Percentiles rank a stretch among this genome's conserved stretches.
phyloP scores from a whole-genome alignment of 305 asterid species.

The Fraxinus ornus region DNA sequence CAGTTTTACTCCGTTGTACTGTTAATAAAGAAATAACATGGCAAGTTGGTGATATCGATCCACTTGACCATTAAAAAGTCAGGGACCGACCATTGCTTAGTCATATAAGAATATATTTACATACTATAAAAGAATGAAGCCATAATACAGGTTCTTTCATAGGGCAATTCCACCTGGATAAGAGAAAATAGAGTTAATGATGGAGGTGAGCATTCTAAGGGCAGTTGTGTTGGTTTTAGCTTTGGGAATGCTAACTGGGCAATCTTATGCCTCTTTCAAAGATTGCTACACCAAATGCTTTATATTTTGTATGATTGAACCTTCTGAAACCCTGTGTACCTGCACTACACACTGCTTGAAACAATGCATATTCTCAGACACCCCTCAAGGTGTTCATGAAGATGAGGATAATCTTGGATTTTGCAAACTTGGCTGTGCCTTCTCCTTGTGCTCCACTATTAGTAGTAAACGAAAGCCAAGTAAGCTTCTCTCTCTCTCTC shows the following conservation, averaged over 20 bases:
- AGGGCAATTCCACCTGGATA: conserved; percentile 6
- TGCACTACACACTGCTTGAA: conserved; percentile 86
- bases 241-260: conserved; percentile 42
- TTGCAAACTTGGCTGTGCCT: conserved; percentile 92
- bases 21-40: not conserved
- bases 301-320: conserved; percentile 79
- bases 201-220: conserved; percentile 30
- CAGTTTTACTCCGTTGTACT: not conserved
- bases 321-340: conserved; percentile 70
- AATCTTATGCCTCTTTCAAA: conserved; percentile 51
- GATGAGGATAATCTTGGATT: conserved; percentile 44
- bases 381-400: conserved; percentile 23
- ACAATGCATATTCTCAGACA: conserved; percentile 67
- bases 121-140: not conserved
- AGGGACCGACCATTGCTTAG: not conserved
- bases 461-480: conserved; percentile 68
- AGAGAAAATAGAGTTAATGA: not conserved
- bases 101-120: not conserved
- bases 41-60: not conserved
- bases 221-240: conserved; percentile 30
- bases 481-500: conserved; percentile 25
- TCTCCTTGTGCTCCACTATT: conserved; percentile 63
- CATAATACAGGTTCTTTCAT: not conserved
- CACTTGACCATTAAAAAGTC: not conserved
- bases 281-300: conserved; percentile 92